phyloP scores from a whole-genome alignment of 1,139 yeast genomes.

The Kurtzmaniella quercitrusa region DNA sequence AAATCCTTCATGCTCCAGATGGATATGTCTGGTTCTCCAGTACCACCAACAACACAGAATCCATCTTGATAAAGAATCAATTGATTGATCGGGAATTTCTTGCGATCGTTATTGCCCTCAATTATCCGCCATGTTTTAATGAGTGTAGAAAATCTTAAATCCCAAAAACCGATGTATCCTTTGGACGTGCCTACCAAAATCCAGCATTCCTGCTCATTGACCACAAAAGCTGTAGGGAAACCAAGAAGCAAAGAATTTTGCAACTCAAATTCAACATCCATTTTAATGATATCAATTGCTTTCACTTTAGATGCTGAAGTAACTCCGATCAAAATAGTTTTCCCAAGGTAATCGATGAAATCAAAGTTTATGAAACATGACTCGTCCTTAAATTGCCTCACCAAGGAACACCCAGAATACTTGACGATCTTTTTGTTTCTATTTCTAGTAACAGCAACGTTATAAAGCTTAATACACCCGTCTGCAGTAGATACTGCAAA shows the following conservation, averaged over 20 bases:
- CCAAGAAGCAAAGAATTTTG: slow-evolving; percentile 67
- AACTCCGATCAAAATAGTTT: slow-evolving; percentile 37
- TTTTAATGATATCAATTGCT: slow-evolving; percentile 55
- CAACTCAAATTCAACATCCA: slow-evolving; percentile 42
- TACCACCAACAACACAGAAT: slow-evolving; percentile 54
- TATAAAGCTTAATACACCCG: slow-evolving; percentile 55
- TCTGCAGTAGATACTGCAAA: slow-evolving; percentile 66
- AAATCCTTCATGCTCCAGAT: slow-evolving; percentile 74
- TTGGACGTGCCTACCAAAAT: slow-evolving; percentile 66
- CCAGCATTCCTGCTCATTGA: slow-evolving; percentile 57
- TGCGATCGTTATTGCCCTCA: slow-evolving; percentile 16
- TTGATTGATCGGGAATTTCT: slow-evolving; percentile 4
- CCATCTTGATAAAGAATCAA: slow-evolving; percentile 1
- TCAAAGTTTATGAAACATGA: background rate
- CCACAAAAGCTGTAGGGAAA: slow-evolving; percentile 51
- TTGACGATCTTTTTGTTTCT: slow-evolving; percentile 31
- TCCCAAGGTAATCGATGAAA: slow-evolving; percentile 13
- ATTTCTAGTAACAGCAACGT: slow-evolving; percentile 46
- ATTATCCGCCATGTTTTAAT: slow-evolving; percentile 61
- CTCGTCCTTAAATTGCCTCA: slow-evolving; percentile 30
- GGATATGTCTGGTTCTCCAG: slow-evolving; percentile 53
- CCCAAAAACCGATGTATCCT: slow-evolving; percentile 81
- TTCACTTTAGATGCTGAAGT: slow-evolving; percentile 54
- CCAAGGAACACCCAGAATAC: slow-evolving; percentile 32
- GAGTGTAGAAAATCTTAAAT: slow-evolving; percentile 59